These are phyloP conservation scores for Talaromyces adpressus DNA, from an alignment of 495 filamentous ascomycete genomes.

Conservation along the genomic window DNA sequence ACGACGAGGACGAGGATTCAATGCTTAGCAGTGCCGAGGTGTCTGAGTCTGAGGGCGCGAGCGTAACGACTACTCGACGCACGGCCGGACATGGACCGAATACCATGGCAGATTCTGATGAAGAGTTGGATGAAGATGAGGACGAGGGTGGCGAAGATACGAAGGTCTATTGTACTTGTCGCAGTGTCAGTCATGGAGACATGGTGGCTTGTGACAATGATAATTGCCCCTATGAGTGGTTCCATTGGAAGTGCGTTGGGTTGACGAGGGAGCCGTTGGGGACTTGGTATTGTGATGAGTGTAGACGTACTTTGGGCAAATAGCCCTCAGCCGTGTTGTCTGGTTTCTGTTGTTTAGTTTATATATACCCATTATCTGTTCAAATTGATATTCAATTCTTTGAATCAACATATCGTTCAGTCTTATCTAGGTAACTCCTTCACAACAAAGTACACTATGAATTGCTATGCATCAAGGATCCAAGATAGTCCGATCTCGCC, in stretches of 20 bases:
- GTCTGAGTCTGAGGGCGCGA: slow-evolving; percentile 32
- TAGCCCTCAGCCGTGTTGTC: slow-evolving; percentile 8
- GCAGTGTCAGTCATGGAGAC: slow-evolving; percentile 87
- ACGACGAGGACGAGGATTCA: slow-evolving; percentile 61
- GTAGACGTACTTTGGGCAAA: slow-evolving; percentile 54
- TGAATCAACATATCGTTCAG: background rate
- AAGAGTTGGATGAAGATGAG: slow-evolving; percentile 62
- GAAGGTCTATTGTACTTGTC: slow-evolving; percentile 86
- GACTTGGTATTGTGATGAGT: slow-evolving; percentile 88
- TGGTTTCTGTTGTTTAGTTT: background rate
- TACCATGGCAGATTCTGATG: slow-evolving; percentile 23
- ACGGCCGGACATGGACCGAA: background rate
- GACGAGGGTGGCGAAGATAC: slow-evolving; percentile 86
- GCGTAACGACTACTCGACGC: slow-evolving; percentile 11
- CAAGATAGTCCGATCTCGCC: slow-evolving; percentile 13
- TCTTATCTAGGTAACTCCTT: slow-evolving; percentile 4
- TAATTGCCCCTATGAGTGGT: slow-evolving; percentile 91
- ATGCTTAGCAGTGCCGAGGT: slow-evolving; percentile 44
- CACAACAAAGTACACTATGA: background rate
- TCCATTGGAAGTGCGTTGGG: slow-evolving; percentile 94
- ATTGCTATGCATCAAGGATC: background rate
- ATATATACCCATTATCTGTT: background rate
- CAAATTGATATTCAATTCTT: background rate
- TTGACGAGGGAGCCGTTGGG: slow-evolving; percentile 83
- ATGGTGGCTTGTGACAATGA: slow-evolving; percentile 99